Base-by-base conservation (phyloP, 768 basidiomycete genomes). In the Mycena olivaceomarginata region DNA sequence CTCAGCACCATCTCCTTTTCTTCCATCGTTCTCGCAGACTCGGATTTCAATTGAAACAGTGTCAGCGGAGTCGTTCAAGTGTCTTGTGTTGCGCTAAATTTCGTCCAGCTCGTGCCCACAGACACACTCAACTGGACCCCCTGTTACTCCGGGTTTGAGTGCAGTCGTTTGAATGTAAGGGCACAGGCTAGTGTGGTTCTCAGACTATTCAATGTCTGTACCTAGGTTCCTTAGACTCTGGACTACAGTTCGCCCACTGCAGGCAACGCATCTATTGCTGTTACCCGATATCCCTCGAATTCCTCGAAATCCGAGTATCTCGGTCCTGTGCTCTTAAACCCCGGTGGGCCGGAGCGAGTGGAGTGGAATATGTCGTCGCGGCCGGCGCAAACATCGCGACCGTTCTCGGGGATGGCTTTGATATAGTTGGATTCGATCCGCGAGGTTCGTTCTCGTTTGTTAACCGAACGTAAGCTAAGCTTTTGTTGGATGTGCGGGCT, bases 321-420 rank as follows among this genome's bases (percentile, higher is more conserved):
- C 3, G 85, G 85, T 0, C 85, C 85, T 0, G 79, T 86, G 20
- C 77, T 85, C 7, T 84, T 84, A 79, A 86, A 85, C 72, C 85
- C 82, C 4, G 82, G 82, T 4, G 82, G 82, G 0, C 83, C 1
- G 83, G 82, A 12, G 77, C 74, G 1, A 81, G 81, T 40, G 85
- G 83, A 25, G 82, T 85, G 31, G 71, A 74, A 1, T 25, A 74
- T 1, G 69, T 82, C 10, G 57, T 66, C 11, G 66, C 9, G 1
- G 3, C 31, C 8, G 76, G 70, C 13, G 51, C 64, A 6, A 18
- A 41, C 3, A 68, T 77, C 25, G 46, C 53, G 39, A 39, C 56
- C 11, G 16, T 72, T 13, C 46, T 77, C 31, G 71, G 71, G 2
- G 41, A 67, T 37, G 70, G 79, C 18, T 85, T 71, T 43, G 84